Base-by-base conservation (phyloP, 2,329 filamentous ascomycete species). In the Fusarium sororula region DNA sequence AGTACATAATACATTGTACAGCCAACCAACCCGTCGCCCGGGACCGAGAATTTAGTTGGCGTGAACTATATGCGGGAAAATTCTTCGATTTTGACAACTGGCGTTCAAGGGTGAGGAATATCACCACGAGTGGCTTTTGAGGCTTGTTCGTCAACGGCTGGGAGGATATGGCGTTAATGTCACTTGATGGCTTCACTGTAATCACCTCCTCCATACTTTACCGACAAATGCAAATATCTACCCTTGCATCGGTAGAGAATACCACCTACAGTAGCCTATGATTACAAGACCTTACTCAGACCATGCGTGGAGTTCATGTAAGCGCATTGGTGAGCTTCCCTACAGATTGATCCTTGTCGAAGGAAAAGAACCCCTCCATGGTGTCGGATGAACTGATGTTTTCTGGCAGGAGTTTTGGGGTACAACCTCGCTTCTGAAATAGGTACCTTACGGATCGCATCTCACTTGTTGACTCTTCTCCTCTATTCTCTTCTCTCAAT, bases 261-360 rank as follows among this genome's bases (percentile, higher is more conserved):
- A 66, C 58, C 69, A 73, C 47, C 48, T 58, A 26, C 30, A 37
- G 30, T 37, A 45, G 41, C 20, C 24, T 28, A 38, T 30, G 42
- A 38, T 44, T 38, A 39, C 66, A 64, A 66, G 63, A 37, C 71
- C 68, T 69, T 67, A 67, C 64, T 78, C 73, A 67, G 65, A 62
- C 66, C 73, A 78, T 78, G 57, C 70, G 63, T 78, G 62, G 71
- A 76, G 76, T 76, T 75, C 75, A 78, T 77, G 75, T 77, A 73
- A 62, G 65, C 64, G 63, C 58, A 55, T 61, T 57, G 62, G 39
- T 45, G 51, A 37, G 47, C 38, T 55, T 15, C 42, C 55, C 48
- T 54, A 68, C 59, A 55, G 39, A 37, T 35, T 38, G 58, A 26
- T 41, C 51, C 47, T 56, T 70, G 63, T 62, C 57, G 24, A 51